Percentiles rank a stretch among this genome's conserved stretches.
phyloP scores from a whole-genome alignment of 805 yeast genomes.

The Grigorovia transvaalensis region DNA sequence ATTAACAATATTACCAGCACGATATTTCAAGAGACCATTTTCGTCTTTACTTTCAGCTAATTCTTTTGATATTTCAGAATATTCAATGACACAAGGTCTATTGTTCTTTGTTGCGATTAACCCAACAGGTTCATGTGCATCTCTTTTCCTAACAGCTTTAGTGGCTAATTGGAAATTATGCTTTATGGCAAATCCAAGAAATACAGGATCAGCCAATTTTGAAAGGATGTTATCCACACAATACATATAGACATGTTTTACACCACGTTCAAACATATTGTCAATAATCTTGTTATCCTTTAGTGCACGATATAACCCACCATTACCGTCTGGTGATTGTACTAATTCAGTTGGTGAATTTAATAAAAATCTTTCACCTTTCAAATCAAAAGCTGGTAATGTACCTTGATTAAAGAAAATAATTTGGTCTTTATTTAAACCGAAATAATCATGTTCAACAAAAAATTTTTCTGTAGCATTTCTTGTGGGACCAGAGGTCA shows the following conservation, averaged over 20 bases:
- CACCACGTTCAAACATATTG: slow-evolving; percentile 57
- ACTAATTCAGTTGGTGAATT: slow-evolving; percentile 47
- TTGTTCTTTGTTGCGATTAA: slow-evolving; percentile 63
- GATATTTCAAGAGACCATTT: slow-evolving; percentile 52
- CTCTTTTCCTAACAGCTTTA: slow-evolving; percentile 88
- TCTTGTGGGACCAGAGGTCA: slow-evolving; percentile 90
- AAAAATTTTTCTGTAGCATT: slow-evolving; percentile 65
- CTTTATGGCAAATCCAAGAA: slow-evolving; percentile 69
- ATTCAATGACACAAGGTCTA: slow-evolving; percentile 86
- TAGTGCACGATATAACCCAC: slow-evolving; percentile 87
- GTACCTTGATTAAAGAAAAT: slow-evolving; percentile 90
- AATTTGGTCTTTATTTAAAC: slow-evolving; percentile 50
- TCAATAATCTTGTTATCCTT: slow-evolving; percentile 49
- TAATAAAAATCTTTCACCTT: slow-evolving; percentile 62
- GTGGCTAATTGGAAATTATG: slow-evolving; percentile 70
- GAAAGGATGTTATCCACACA: slow-evolving; percentile 94
- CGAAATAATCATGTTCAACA: slow-evolving; percentile 52
- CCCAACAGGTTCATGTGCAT: slow-evolving; percentile 83
- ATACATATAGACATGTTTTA: slow-evolving; percentile 89
- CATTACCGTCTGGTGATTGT: slow-evolving; percentile 96
- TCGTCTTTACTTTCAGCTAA: slow-evolving; percentile 58
- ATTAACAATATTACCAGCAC: slow-evolving; percentile 96
- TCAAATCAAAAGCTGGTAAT: slow-evolving; percentile 71
- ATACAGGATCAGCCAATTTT: slow-evolving; percentile 82
- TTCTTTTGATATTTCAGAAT: slow-evolving; percentile 75